These are phyloP conservation scores for Pestalotiopsis sp. DNA, from an alignment of 2,329 filamentous ascomycete genomes.

Conservation along the genomic window DNA sequence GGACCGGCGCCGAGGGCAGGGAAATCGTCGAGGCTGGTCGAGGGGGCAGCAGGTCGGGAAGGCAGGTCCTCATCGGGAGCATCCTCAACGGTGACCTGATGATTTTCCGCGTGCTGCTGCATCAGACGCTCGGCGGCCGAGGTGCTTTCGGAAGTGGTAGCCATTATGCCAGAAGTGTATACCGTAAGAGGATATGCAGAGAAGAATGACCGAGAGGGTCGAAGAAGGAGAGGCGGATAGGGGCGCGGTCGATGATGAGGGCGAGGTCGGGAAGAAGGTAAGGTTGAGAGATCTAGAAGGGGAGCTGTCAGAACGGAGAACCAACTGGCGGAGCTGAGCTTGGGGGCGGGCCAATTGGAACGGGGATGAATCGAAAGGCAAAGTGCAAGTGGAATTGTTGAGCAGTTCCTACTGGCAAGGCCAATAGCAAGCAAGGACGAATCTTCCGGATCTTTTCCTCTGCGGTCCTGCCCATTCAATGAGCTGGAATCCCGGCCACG, in stretches of 20 bases:
- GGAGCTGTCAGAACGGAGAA: constrained; percentile 2
- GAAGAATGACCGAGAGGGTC: constrained; percentile 18
- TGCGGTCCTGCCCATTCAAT: neutral
- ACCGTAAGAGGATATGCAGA: constrained; percentile 11
- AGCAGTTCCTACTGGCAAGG: neutral
- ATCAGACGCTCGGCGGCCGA: constrained; percentile 65
- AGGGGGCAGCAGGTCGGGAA: constrained; percentile 52
- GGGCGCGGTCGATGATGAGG: constrained; percentile 2
- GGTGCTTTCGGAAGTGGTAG: constrained; percentile 39
- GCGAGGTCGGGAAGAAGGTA: neutral
- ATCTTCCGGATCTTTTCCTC: neutral
- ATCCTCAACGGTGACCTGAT: constrained; percentile 77
- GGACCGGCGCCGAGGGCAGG: constrained; percentile 76
- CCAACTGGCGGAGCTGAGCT: constrained; percentile 1
- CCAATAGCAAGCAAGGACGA: neutral
- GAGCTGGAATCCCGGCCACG: neutral
- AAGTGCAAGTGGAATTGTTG: neutral
- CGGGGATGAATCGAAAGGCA: neutral
- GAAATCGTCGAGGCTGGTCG: constrained; percentile 90
- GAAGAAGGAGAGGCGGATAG: neutral
- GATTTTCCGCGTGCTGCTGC: constrained; percentile 61
- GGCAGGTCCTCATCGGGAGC: constrained; percentile 77
- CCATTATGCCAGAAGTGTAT: constrained; percentile 38
- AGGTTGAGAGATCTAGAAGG: neutral
- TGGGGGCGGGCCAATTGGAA: neutral